Base-by-base conservation (phyloP, 768 basidiomycete genomes). In the Rossbeevera mucosa region DNA sequence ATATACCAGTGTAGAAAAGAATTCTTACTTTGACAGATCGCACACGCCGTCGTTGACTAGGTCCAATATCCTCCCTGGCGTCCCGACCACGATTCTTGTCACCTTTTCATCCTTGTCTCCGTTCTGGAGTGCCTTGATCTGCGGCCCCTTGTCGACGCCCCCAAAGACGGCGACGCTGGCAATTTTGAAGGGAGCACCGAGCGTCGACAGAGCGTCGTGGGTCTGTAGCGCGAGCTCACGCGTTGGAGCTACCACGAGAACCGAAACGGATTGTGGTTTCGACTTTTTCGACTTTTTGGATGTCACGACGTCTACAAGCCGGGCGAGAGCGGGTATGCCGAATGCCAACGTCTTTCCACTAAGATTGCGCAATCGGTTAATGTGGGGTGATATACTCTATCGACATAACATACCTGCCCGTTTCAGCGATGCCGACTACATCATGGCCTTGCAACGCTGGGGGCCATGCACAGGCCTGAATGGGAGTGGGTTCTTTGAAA, bases 281-380 rank as follows among this genome's bases (percentile, higher is more conserved):
- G 70, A 60, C 7, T 61, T 63, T 7, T 38, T 38, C 9, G 63
- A 63, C 54, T 59, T 72, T 51, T 66, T 71, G 8, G 60, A 42
- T 49, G 66, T 65, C 13, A 63, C 52, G 3, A 28, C 16, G 20
- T 47, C 45, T 1, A 85, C 73, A 31, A 95, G 76, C 41, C 78
- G 80, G 8, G 83, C 75, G 38, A 95, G 76, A 2, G 91, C 94
- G 11, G 96, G 96, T 38, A 98, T 82, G 36, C 93, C 94, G 64
- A 99, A 99, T 1, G 93, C 91, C 14, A 97, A 79, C 0, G 96
- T 99, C 74, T 99, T 99, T 13, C 96, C 96, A 63, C 91, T 91
- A 57, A 38, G 5, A 38, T 44, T 56, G 59, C 38, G 22, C 21
- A 40, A 41, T 25, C 1, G 16, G 47, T 57, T 21, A 58, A 31